Base-by-base conservation (phyloP, 179 eudicot genomes). In the Camellia oleifera region DNA sequence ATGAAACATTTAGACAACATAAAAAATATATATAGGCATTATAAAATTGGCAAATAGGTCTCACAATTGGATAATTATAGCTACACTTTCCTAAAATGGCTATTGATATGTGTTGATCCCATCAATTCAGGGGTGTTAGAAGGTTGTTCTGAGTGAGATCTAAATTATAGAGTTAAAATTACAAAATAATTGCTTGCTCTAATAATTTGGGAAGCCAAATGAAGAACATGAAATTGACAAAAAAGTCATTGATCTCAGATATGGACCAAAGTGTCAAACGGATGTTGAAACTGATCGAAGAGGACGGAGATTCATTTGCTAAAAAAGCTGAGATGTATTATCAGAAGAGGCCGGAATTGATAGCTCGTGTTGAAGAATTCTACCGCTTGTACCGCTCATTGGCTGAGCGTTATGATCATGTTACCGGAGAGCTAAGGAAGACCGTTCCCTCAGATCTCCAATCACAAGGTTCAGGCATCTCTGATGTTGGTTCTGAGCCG, bases 371-470 rank as follows among this genome's bases (percentile, higher is more conserved):
- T 45, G 90, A 89, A 77, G 90, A 89, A 45, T 88, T 89, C 75
- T 86, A 88, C 79, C 84, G 90, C 62, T 84, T 86, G 83, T 88
- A 89, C 56, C 85, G 92, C 4, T 81, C 90, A 1, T 50, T 89
- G 69, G 90, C 90, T 8, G 92, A 89, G 79, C 85, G 89, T 46
- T 89, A 86, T 42, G 90, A 89, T 81, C 81, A 88, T 32, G 83
- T 85, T 5, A 86, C 97, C 0, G 97, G 90, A 69, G 98, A 95
- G 70, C 80, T 93, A 44, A 82, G 86, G 75, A 91, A 84, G 79
- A 94, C 86, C 58, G 72, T 93, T 50, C 92, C 89, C 9, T 81
- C 92, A 0, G 98, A 93, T 84, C 85, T 90, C 71, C 97, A 91
- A 62, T 89, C 93, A 50, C 97, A 90, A 75, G 92, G 90, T 62